Conservation (phyloP, 768 basidiomycete species). For the Collybiopsis confluens region DNA sequence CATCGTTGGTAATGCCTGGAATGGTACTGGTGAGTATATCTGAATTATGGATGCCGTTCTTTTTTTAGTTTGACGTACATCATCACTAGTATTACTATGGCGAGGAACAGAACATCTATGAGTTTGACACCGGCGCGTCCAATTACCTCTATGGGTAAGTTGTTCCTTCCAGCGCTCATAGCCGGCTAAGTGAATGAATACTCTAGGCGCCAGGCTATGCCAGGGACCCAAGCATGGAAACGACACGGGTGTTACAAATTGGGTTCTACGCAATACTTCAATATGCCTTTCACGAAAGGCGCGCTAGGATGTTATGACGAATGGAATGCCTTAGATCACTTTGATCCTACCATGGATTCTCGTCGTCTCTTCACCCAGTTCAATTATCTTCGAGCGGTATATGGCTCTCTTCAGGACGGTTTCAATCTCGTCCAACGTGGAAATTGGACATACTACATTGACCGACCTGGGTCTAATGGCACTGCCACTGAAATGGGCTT, state of each 20-base stretch:
- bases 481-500: conserved; percentile 85
- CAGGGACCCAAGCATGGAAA: conserved; percentile 81
- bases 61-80: conserved; percentile 76
- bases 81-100: conserved; percentile 89
- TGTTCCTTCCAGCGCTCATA: background rate
- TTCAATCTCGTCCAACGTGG: conserved; percentile 77
- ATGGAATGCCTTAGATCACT: conserved; percentile 93
- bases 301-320: conserved; percentile 83
- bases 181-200: background rate
- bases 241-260: conserved; percentile 90
- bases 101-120: conserved; percentile 88
- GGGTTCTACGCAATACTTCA: conserved; percentile 90
- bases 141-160: conserved; percentile 89
- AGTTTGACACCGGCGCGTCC: conserved; percentile 79
- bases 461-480: conserved; percentile 80
- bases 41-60: conserved; percentile 64
- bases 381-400: conserved; percentile 62
- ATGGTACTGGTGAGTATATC: conserved; percentile 60
- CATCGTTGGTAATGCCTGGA: conserved; percentile 82
- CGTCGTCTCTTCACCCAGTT: conserved; percentile 75
- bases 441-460: conserved; percentile 78
- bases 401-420: conserved; percentile 80
- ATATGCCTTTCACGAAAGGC: conserved; percentile 80
- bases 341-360: conserved; percentile 82
- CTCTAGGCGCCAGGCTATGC: conserved; percentile 89